Conservation (phyloP, 2,329 filamentous ascomycete species). For the Phaeosphaeriaceae sp. region DNA sequence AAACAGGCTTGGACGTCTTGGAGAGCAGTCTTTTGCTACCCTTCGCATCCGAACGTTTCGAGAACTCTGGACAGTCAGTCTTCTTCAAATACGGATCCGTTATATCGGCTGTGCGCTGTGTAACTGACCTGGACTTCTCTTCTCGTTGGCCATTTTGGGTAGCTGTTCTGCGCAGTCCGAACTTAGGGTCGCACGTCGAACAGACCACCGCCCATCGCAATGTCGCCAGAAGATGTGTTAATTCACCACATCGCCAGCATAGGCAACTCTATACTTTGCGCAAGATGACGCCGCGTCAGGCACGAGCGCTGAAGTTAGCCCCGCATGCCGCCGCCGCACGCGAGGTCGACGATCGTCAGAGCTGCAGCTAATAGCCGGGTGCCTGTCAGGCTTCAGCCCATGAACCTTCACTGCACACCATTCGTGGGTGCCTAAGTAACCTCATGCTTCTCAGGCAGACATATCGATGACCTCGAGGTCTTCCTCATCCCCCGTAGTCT, state of each 20-base stretch:
- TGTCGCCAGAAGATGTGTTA: not conserved
- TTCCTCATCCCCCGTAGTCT: conserved; percentile 4
- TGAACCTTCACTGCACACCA: conserved; percentile 7
- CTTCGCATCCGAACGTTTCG: conserved; percentile 34
- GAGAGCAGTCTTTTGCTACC: conserved; percentile 30
- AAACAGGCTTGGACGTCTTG: conserved; percentile 29
- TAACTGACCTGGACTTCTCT: conserved; percentile 37
- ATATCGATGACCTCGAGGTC: conserved; percentile 35
- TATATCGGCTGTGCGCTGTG: not conserved
- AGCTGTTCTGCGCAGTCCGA: conserved; percentile 16
- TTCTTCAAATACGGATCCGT: not conserved
- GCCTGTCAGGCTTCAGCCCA: conserved; percentile 33
- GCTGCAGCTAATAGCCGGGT: conserved; percentile 17
- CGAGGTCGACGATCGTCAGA: conserved; percentile 19
- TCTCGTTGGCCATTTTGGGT: conserved; percentile 36
- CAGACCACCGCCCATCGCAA: conserved; percentile 2
- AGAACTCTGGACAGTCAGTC: not conserved
- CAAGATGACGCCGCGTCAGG: conserved; percentile 6
- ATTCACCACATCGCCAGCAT: not conserved
- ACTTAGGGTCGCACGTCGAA: conserved; percentile 19
- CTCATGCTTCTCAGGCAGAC: conserved; percentile 40
- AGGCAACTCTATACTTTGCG: not conserved
- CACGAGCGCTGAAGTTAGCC: not conserved
- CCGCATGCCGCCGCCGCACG: conserved; percentile 16
- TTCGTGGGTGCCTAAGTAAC: conserved; percentile 31